These are phyloP conservation scores for Vachellia pachyceras DNA, from an alignment of 306 rosid genomes.

Conservation along the genomic window DNA sequence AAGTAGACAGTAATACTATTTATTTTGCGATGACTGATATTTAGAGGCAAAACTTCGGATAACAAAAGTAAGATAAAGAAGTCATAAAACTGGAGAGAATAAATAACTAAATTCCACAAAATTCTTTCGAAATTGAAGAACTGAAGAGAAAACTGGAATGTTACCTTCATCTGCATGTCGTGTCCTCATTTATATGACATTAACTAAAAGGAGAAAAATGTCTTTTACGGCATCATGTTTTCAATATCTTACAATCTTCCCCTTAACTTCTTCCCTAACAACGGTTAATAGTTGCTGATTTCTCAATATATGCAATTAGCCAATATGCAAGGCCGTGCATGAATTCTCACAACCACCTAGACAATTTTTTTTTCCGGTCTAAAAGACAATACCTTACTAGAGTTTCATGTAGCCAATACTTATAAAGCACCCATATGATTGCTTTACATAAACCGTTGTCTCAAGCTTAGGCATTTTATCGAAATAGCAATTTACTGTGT, in stretches of 20 bases:
- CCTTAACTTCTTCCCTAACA: neutral
- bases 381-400: constrained; percentile 16
- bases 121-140: neutral
- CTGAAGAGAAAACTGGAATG: neutral
- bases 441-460: too few relatives aligned
- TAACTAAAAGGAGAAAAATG: neutral
- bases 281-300: neutral
- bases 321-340: constrained; percentile 21
- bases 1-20: constrained; percentile 47
- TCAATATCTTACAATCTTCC: neutral
- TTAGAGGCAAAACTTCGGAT: neutral
- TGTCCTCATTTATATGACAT: neutral
- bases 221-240: neutral
- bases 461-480: constrained; percentile 28
- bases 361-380: constrained; percentile 14
- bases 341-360: neutral
- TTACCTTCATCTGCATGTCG: neutral
- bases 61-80: neutral
- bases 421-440: neutral
- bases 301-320: constrained; percentile 11
- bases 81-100: constrained; percentile 1
- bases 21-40: neutral
- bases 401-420: constrained; percentile 15
- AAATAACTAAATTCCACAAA: neutral
- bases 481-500: constrained; percentile 1